Base-by-base conservation (phyloP, 2,329 filamentous ascomycete species). In the Monosporascus sp. region DNA sequence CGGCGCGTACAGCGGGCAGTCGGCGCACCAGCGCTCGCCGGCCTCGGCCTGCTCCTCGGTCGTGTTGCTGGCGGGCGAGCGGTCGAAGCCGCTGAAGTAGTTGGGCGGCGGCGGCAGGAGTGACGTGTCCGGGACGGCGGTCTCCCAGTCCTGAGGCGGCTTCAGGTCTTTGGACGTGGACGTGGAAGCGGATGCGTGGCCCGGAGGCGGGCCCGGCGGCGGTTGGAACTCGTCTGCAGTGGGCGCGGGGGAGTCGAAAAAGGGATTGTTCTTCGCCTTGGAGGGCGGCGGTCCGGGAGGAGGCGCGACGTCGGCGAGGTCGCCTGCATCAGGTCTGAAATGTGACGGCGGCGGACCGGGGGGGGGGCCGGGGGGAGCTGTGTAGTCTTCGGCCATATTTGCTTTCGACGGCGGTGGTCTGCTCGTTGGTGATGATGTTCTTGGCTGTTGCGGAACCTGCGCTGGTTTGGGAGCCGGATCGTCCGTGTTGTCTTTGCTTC, bases 41-140 rank as follows among this genome's bases (percentile, higher is more conserved):
- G 80, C 79, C 24, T 82, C 78, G 55, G 85, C 83, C 55, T 89
- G 81, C 48, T 77, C 75, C 58, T 80, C 77, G 2, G 80, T 80
- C 1, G 89, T 85, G 68, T 93, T 93, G 64, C 82, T 84, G 2
- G 85, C 79, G 0, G 84, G 82, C 14, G 87, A 90, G 35, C 68
- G 72, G 55, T 88, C 82, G 62, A 83, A 83, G 48, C 81, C 81
- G 51, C 71, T 72, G 68, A 83, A 84, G 65, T 90, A 78, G 31
- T 80, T 79, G 0, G 88, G 88, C 1, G 88, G 88, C 0, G 87
- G 87, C 1, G 88, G 88, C 44, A 91, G 81, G 9, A 88, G 76
- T 1, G 86, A 76, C 1, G 83, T 90, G 67, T 91, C 88, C 0
- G 88, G 87, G 1, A 90, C 85, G 3, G 84, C 80, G 6, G 79